Evolutionary conservation across 495 filamentous ascomycete species (phyloP).

Genomic region (Talaromyces borbonicus): DNA sequence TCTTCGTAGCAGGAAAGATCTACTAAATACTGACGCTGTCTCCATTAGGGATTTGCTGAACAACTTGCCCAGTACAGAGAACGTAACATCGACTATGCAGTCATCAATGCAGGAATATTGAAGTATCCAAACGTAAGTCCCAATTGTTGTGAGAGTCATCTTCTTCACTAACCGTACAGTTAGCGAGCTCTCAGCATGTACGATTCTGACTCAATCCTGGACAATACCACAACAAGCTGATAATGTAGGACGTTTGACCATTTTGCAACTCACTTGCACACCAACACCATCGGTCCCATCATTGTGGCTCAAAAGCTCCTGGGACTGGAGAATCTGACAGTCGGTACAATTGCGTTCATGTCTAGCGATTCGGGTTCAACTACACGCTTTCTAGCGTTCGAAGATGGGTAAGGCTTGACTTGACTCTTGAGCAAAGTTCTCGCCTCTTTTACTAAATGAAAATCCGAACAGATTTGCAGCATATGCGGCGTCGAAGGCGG

Average conservation of each 20-base stretch:
- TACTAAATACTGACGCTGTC: neutral
- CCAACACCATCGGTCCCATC: slow-evolving; percentile 5
- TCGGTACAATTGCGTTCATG: slow-evolving; percentile 40
- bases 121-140: slow-evolving; percentile 43
- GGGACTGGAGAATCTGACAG: slow-evolving; percentile 24
- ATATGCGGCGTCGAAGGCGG: slow-evolving; percentile 49
- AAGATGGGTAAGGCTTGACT: slow-evolving; percentile 34
- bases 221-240: neutral
- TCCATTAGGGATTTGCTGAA: slow-evolving; percentile 1
- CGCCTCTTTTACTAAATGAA: neutral
- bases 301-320: slow-evolving; percentile 32
- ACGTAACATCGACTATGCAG: slow-evolving; percentile 33
- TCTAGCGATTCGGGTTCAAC: slow-evolving; percentile 42
- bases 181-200: slow-evolving; percentile 46
- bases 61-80: neutral
- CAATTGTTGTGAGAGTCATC: neutral
- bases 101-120: slow-evolving; percentile 49
- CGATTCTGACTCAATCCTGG: slow-evolving; percentile 7
- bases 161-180: slow-evolving; percentile 9
- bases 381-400: slow-evolving; percentile 36
- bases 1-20: neutral
- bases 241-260: slow-evolving; percentile 5
- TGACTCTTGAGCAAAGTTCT: no score
- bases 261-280: slow-evolving; percentile 5
- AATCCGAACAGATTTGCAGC: slow-evolving; percentile 32